Evolutionary conservation across 139 green algal genomes (phyloP).

Genomic region (Chlorella sp.): DNA sequence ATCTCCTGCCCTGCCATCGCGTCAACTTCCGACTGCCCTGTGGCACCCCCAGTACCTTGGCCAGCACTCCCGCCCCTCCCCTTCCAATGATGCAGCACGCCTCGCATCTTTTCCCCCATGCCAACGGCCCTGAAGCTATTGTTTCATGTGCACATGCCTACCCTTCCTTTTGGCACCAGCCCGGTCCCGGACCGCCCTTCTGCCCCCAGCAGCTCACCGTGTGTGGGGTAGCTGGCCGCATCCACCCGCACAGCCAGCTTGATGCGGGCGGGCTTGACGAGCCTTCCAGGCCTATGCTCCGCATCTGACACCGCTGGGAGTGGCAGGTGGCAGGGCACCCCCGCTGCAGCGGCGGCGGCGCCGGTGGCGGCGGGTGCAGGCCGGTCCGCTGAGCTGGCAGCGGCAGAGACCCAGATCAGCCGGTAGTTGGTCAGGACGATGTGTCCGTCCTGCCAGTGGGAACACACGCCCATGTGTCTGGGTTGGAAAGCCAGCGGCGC

Average conservation of each 20-base stretch:
- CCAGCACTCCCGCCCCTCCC: no score
- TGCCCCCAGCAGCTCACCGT: background rate
- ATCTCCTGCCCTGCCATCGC: no score
- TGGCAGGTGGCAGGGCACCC: slow-evolving; percentile 46
- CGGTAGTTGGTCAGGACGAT: slow-evolving; percentile 47
- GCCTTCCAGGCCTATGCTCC: slow-evolving; percentile 27
- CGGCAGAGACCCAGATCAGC: slow-evolving; percentile 41
- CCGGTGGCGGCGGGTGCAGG: background rate
- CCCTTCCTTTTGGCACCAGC: background rate
- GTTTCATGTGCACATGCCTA: no score
- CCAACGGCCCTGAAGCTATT: no score
- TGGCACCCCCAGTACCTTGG: no score
- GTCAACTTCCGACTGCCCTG: no score
- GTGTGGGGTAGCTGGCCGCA: slow-evolving; percentile 25
- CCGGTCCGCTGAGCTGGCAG: background rate
- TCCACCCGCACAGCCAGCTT: slow-evolving; percentile 45
- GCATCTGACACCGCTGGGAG: slow-evolving; percentile 29
- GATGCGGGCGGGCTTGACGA: slow-evolving; percentile 31
- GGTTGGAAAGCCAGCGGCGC: background rate
- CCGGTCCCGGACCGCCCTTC: background rate
- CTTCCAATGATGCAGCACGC: no score
- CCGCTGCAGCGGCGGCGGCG: background rate
- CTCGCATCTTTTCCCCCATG: no score
- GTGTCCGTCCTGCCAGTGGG: slow-evolving; percentile 31
- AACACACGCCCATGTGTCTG: background rate